Percentiles rank a stretch among this genome's conserved stretches.
Conservation (phyloP, 495 filamentous ascomycete genomes). For the Hypomontagnella monticulosa region DNA sequence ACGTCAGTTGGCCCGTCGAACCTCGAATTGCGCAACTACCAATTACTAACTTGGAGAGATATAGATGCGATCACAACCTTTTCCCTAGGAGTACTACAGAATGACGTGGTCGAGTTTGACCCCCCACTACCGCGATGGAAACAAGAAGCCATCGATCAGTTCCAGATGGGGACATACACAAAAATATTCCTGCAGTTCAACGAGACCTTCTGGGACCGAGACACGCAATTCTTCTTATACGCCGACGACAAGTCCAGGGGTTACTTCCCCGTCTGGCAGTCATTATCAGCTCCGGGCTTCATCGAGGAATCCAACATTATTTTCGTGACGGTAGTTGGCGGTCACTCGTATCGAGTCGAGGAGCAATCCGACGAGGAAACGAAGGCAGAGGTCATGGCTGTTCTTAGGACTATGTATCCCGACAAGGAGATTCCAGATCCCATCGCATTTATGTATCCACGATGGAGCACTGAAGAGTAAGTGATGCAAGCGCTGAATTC, state of each 20-base stretch:
- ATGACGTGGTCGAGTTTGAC: constrained; percentile 66
- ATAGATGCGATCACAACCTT: constrained; percentile 51
- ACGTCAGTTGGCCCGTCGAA: constrained; percentile 59
- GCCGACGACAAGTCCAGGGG: constrained; percentile 69
- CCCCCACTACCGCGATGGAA: constrained; percentile 75
- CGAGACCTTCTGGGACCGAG: constrained; percentile 73
- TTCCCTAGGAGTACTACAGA: constrained; percentile 73
- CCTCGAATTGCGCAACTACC: constrained; percentile 46
- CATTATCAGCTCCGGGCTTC: constrained; percentile 68
- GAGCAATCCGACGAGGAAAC: constrained; percentile 69
- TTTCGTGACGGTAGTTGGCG: constrained; percentile 73
- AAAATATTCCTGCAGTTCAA: constrained; percentile 82
- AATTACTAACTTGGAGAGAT: constrained; percentile 3
- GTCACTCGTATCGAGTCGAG: constrained; percentile 72
- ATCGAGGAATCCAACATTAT: constrained; percentile 71
- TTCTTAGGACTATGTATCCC: constrained; percentile 74
- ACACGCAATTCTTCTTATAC: constrained; percentile 77
- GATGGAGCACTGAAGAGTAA: constrained; percentile 69
- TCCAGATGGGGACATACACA: constrained; percentile 80
- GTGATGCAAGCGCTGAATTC: neutral
- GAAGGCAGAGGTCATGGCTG: constrained; percentile 66
- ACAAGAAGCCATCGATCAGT: constrained; percentile 68
- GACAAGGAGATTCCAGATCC: constrained; percentile 69
- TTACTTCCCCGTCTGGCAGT: constrained; percentile 78
- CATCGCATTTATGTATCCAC: constrained; percentile 73